Conservation (phyloP, 768 basidiomycete genomes). For the Mycena chlorophos region DNA sequence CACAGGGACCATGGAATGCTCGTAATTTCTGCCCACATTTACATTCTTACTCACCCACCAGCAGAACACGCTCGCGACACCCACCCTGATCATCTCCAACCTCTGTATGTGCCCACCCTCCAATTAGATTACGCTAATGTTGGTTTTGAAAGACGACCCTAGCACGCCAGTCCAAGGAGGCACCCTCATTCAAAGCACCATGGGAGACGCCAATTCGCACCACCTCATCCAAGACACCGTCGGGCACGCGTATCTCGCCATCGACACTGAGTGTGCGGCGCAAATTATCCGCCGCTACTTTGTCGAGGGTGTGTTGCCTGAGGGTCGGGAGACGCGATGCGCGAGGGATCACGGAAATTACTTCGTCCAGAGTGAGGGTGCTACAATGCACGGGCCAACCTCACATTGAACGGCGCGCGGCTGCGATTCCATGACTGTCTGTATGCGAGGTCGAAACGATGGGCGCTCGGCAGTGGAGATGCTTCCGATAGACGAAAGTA, state of each 20-base stretch:
- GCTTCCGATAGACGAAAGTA: too few relatives aligned
- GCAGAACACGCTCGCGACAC: slow-evolving; percentile 20
- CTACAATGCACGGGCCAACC: too few relatives aligned
- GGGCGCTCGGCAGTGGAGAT: too few relatives aligned
- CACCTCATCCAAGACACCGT: neutral
- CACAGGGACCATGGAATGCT: slow-evolving; percentile 20
- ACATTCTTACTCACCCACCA: neutral
- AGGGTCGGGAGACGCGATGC: neutral
- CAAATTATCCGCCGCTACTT: slow-evolving; percentile 11
- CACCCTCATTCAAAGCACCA: neutral
- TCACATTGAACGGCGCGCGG: too few relatives aligned
- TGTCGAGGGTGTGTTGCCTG: slow-evolving; percentile 7
- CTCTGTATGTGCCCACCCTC: slow-evolving; percentile 1
- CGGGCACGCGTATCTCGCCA: slow-evolving; percentile 20
- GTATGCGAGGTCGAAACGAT: too few relatives aligned
- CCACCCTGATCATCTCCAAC: slow-evolving; percentile 15
- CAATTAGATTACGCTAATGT: too few relatives aligned
- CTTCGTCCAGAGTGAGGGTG: too few relatives aligned
- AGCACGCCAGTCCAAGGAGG: neutral
- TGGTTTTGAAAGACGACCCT: neutral
- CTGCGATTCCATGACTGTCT: too few relatives aligned
- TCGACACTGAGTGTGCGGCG: slow-evolving; percentile 11
- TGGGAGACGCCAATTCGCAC: neutral
- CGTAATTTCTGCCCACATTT: neutral
- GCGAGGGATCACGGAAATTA: neutral